Evolutionary conservation across 2,329 filamentous ascomycete species (phyloP), one percentile per base, ranked within the genome.

Genomic region (Shiraia bambusicola): DNA sequence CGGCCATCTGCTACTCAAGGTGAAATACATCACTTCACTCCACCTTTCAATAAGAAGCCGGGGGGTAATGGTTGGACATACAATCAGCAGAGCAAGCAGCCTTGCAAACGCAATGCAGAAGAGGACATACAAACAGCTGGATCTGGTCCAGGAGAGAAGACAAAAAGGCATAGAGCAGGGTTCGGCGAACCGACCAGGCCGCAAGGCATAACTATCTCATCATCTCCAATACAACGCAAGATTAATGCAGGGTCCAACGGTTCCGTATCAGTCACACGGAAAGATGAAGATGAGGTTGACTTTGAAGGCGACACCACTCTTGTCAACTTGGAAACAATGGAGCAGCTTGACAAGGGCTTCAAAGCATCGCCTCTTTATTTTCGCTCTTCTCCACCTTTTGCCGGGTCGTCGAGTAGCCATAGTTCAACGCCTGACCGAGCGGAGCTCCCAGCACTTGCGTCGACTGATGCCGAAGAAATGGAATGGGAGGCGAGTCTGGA

Each of bases 401-500:
- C 39, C 28, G 37, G 40, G 15, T 54, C 58, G 8, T 43, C 52
- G 12, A 64, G 59, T 42, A 58, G 54, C 31, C 58, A 58, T 29
- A 63, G 57, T 41, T 61, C 54, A 2, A 64, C 52, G 8, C 66
- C 61, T 15, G 59, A 52, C 11, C 47, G 50, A 8, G 29, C 34
- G 1, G 50, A 56, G 17, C 44, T 42, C n/a, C 49, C 50, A 25
- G 45, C 50, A 6, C 52, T 56, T 15, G 40, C 50, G 17, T 37
- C 45, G 14, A 42, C 52, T 5, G 46, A 58, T 22, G 45, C 49
- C 10, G 61, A 67, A 29, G 66, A 65, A 15, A 52, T 68, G 26
- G 58, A 63, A 22, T 74, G 72, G 71, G 65, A 69, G 31, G 52
- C 56, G 3, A 59, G 55, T 11, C 58, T 75, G 1, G 47, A 64